Base-by-base conservation (phyloP, 2,329 filamentous ascomycete species). In the Orbilia brochopaga region DNA sequence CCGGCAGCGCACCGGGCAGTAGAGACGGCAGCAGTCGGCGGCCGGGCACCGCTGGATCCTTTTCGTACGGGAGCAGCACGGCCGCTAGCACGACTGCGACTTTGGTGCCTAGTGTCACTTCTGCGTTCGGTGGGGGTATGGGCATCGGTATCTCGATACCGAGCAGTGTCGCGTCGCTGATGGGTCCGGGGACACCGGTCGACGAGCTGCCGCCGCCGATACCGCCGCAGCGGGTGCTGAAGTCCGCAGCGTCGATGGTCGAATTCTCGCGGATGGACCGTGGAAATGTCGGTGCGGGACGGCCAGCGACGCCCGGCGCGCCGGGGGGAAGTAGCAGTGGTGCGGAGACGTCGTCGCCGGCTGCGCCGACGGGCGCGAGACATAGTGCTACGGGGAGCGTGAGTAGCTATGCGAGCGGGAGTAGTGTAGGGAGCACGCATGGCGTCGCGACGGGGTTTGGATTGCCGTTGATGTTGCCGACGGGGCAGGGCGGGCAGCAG, bases 251-350 rank as follows among this genome's bases (percentile, higher is more conserved):
- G 15, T 72, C 67, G 6, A 72, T 72, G 67, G 67, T 72, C 24
- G 67, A 72, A 24, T 72, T 72, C 48, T 72, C 67, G 23, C 35
- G 60, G 23, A 65, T 72, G 67, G 67, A 72, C 53, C 57, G 67
- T 15, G 60, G 60, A 13, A 61, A 50, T 40, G 56, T 61, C 50
- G 50, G 50, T 6, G 50, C 42, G 7, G 55, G 21, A 0, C 51
- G 60, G n/a, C 60, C 60, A 4, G 67, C 54, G 11, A 65, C 60
- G 19, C 60, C 60, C n/a, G 23, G 21, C 35, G 44, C 40, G 17
- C 46, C 11, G n/a, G 51, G 52, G 21, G 44, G 58, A 3, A 37
- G 40, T 27, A 56, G 24, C 11, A 63, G 19, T n/a, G 42, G 52
- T 1, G 52, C 44, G 27, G 51, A 65, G 17, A 51, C 46, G 4